Evolutionary conservation across 192 early-diverging fungal species (phyloP).

Genomic region (Podila epigama): DNA sequence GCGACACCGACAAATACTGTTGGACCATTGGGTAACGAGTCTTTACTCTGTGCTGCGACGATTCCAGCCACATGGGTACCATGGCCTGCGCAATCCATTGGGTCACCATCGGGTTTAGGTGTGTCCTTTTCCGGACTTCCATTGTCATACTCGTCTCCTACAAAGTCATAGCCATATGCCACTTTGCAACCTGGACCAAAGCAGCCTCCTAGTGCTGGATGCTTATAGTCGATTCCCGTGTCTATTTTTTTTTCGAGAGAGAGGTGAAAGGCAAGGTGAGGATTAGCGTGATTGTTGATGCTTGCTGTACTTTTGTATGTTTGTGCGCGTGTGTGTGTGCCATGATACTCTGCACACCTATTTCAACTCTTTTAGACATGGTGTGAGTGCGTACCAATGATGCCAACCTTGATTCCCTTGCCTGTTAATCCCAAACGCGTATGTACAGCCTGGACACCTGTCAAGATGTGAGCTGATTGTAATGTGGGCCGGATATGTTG

Average conservation of each 20-base stretch:
- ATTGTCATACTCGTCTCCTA: slow-evolving; percentile 56
- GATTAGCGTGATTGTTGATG: neutral
- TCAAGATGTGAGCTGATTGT: slow-evolving; percentile 31
- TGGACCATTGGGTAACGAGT: slow-evolving; percentile 39
- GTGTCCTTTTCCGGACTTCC: slow-evolving; percentile 13
- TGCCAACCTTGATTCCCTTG: slow-evolving; percentile 55
- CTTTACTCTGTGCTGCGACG: slow-evolving; percentile 69
- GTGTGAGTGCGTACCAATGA: slow-evolving; percentile 58
- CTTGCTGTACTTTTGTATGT: no score
- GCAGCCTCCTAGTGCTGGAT: slow-evolving; percentile 67
- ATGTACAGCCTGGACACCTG: slow-evolving; percentile 7
- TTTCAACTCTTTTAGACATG: neutral
- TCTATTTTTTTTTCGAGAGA: no score
- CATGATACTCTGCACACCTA: slow-evolving; percentile 7
- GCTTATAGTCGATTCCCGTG: slow-evolving; percentile 62
- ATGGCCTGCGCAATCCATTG: slow-evolving; percentile 71
- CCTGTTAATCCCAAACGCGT: slow-evolving; percentile 36
- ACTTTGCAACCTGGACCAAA: slow-evolving; percentile 62
- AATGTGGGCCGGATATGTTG: slow-evolving; percentile 22
- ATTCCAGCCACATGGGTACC: slow-evolving; percentile 76
- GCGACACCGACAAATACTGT: slow-evolving; percentile 77
- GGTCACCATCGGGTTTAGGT: slow-evolving; percentile 58
- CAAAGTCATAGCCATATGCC: slow-evolving; percentile 64
- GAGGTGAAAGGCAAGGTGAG: no score
- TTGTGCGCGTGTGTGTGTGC: no score